A percentile compares a stretch with the other conserved stretches of the same genome.
Conservation (phyloP, 2,329 filamentous ascomycete species). For the Xylogone sp. region DNA sequence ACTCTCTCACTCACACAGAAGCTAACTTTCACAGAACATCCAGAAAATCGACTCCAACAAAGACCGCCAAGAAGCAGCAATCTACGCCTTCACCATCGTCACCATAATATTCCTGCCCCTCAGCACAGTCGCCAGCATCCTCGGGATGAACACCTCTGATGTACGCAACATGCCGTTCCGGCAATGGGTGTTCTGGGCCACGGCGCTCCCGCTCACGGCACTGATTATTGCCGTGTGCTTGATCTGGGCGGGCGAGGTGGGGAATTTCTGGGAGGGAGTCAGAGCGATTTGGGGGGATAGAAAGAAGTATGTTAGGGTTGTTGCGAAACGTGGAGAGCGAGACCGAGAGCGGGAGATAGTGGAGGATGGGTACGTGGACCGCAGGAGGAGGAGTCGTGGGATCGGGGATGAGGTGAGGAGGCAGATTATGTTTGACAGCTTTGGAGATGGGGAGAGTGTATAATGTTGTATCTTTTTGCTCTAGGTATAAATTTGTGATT, state of each 20-base stretch:
- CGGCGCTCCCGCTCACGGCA: constrained; percentile 25
- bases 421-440: no score
- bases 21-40: constrained; percentile 10
- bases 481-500: no score
- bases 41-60: constrained; percentile 22
- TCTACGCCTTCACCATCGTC: constrained; percentile 30
- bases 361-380: no score
- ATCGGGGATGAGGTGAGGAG: no score
- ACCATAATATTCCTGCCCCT: constrained; percentile 31
- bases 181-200: constrained; percentile 29
- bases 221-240: constrained; percentile 19
- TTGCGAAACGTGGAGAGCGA: no score
- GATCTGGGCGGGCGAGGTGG: constrained; percentile 15
- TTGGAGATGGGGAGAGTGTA: no score
- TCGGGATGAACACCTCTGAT: constrained; percentile 31
- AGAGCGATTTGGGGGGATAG: not conserved
- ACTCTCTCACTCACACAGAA: no score
- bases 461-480: no score
- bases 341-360: no score
- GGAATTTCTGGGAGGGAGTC: not conserved
- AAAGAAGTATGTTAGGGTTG: not conserved
- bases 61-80: constrained; percentile 24
- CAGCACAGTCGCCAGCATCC: constrained; percentile 24
- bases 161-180: constrained; percentile 23
- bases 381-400: no score